Evolutionary conservation across 2,329 filamentous ascomycete genomes (phyloP).

Genomic region (Fusarium virguliforme): DNA sequence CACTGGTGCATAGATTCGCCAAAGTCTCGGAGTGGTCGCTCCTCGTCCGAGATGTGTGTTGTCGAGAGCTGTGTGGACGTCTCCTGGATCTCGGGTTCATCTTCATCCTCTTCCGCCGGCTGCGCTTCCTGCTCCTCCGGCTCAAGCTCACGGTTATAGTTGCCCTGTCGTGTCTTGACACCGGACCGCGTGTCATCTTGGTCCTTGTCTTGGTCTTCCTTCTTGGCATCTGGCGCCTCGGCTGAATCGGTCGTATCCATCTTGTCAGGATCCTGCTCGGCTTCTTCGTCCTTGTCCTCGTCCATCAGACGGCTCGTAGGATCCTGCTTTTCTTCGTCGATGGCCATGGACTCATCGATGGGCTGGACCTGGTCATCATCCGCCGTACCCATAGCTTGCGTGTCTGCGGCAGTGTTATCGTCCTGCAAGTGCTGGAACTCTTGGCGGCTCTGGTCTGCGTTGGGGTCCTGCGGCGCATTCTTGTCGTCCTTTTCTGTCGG

Average conservation of each 20-base stretch:
- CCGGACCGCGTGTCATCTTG: constrained; percentile 72
- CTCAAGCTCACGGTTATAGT: constrained; percentile 68
- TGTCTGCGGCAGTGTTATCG: constrained; percentile 85
- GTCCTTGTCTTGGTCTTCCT: constrained; percentile 61
- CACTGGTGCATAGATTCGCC: constrained; percentile 80
- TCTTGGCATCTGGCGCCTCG: constrained; percentile 59
- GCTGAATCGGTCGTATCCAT: constrained; percentile 59
- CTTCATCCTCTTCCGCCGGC: constrained; percentile 65
- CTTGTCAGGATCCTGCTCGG: constrained; percentile 63
- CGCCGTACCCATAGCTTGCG: constrained; percentile 91
- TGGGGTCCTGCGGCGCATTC: constrained; percentile 65
- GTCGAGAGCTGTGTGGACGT: constrained; percentile 76
- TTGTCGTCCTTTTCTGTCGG: constrained; percentile 59
- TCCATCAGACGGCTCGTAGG: constrained; percentile 66
- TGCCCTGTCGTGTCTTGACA: constrained; percentile 73
- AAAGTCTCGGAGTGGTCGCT: constrained; percentile 64
- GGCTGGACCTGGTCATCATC: constrained; percentile 89
- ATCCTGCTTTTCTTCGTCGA: constrained; percentile 79
- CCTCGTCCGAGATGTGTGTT: constrained; percentile 76
- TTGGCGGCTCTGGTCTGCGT: constrained; percentile 75
- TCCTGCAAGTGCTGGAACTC: constrained; percentile 96
- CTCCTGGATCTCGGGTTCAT: constrained; percentile 66
- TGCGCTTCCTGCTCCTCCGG: constrained; percentile 62
- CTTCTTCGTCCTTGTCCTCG: constrained; percentile 66
- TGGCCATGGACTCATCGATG: constrained; percentile 90